phyloP scores from a whole-genome alignment of 192 early-diverging fungal species.

The Oehlia diaphana region DNA sequence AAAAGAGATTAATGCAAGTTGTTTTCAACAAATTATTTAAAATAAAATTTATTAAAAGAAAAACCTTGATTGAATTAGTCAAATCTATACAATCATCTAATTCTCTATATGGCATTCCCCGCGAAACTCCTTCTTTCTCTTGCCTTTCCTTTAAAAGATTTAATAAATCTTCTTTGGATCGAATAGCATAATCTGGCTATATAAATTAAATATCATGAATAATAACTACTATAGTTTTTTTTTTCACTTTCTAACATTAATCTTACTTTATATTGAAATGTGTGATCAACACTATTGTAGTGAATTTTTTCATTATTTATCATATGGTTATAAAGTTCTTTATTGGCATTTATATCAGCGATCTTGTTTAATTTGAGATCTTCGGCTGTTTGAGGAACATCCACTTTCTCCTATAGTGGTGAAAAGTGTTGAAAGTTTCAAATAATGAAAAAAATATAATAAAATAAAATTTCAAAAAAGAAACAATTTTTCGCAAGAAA shows the following conservation, averaged over 20 bases:
- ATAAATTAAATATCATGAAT: conserved; percentile 1
- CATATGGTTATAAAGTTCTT: conserved; percentile 56
- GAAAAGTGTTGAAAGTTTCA: neutral
- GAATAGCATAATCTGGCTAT: conserved; percentile 70
- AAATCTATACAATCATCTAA: conserved; percentile 73
- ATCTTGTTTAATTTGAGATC: conserved; percentile 57
- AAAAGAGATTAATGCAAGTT: neutral
- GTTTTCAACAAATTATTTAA: neutral
- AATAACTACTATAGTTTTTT: neutral
- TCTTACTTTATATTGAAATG: conserved; percentile 69
- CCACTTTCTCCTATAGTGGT: conserved; percentile 39
- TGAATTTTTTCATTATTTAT: conserved; percentile 65
- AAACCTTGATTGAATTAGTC: conserved; percentile 37
- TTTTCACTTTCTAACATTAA: neutral
- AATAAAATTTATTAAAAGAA: neutral
- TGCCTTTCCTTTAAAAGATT: conserved; percentile 54
- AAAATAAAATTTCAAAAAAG: neutral
- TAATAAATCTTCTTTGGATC: conserved; percentile 70
- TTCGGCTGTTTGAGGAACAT: conserved; percentile 59
- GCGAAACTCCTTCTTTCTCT: conserved; percentile 54
- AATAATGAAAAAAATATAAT: neutral
- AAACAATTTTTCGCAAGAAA: neutral
- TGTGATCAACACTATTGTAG: conserved; percentile 53
- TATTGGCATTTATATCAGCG: conserved; percentile 53
- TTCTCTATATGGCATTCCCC: conserved; percentile 74